These are phyloP conservation scores for Nicotiana attenuata DNA, from an alignment of 257 asterid genomes.

Conservation along the genomic window DNA sequence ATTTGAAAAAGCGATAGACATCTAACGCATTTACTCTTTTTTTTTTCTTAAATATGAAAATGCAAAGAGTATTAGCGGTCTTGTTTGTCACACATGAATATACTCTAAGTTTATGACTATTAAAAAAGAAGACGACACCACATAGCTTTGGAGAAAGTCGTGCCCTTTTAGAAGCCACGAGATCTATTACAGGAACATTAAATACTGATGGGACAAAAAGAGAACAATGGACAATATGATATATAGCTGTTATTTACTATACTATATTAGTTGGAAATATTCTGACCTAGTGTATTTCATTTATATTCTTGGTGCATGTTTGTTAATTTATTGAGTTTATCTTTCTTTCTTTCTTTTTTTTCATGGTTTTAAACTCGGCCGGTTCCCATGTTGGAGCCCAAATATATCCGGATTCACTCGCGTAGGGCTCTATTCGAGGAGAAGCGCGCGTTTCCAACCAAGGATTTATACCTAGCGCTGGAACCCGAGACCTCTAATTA, in stretches of 20 bases:
- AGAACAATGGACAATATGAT: neutral
- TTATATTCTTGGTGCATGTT: neutral
- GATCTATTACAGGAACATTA: neutral
- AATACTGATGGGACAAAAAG: neutral
- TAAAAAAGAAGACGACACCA: neutral
- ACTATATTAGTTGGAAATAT: neutral
- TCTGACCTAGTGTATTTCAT: neutral
- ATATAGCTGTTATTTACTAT: neutral
- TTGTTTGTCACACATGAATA: neutral
- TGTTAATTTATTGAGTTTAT: too few relatives aligned
- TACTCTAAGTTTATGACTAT: too few relatives aligned
- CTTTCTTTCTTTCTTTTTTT: too few relatives aligned
- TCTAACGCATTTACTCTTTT: neutral
- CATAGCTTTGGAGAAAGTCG: neutral
- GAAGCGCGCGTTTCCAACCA: too few relatives aligned
- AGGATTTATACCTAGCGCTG: too few relatives aligned
- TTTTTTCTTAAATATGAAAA: neutral
- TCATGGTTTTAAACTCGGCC: too few relatives aligned
- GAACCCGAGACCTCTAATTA: too few relatives aligned
- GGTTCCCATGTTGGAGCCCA: too few relatives aligned
- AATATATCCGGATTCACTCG: too few relatives aligned
- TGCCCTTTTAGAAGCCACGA: constrained; percentile 4
- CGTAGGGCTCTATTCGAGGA: too few relatives aligned
- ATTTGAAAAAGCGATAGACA: neutral
- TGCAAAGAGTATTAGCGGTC: neutral